Evolutionary conservation across 495 filamentous ascomycete genomes (phyloP).

Genomic region (Neurospora sp.): DNA sequence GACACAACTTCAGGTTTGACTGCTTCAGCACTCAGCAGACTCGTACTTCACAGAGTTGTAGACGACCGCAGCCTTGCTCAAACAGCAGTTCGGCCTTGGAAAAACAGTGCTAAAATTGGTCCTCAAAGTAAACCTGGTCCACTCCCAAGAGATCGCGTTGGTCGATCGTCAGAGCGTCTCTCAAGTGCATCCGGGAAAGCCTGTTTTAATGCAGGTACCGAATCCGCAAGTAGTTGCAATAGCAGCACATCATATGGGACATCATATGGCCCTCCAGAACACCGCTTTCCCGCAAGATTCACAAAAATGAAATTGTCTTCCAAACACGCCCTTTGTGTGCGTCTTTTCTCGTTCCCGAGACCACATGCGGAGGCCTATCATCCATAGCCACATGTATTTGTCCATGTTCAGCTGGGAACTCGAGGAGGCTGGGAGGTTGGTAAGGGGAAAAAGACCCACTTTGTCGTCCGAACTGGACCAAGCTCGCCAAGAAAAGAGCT

Average conservation of each 20-base stretch:
- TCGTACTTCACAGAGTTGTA: neutral
- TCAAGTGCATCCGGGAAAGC: neutral
- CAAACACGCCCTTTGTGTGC: neutral
- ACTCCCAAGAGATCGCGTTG: neutral
- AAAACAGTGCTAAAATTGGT: neutral
- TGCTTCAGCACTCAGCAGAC: neutral
- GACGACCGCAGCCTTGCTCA: neutral
- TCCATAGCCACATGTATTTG: neutral
- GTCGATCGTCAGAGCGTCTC: neutral
- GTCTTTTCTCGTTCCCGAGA: neutral
- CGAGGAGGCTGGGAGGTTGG: neutral
- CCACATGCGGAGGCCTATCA: neutral
- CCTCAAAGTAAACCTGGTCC: neutral
- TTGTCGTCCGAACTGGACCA: neutral
- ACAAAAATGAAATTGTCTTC: neutral
- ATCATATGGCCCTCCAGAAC: neutral
- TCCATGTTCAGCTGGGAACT: neutral
- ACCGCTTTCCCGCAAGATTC: neutral
- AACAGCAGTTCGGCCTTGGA: neutral
- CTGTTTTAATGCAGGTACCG: neutral
- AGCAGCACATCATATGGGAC: neutral
- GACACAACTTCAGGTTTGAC: neutral
- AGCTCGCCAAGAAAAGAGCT: neutral
- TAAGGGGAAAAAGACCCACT: neutral
- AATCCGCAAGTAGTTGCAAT: neutral